phyloP scores from a whole-genome alignment of 805 yeast species.

The Candida corydali region DNA sequence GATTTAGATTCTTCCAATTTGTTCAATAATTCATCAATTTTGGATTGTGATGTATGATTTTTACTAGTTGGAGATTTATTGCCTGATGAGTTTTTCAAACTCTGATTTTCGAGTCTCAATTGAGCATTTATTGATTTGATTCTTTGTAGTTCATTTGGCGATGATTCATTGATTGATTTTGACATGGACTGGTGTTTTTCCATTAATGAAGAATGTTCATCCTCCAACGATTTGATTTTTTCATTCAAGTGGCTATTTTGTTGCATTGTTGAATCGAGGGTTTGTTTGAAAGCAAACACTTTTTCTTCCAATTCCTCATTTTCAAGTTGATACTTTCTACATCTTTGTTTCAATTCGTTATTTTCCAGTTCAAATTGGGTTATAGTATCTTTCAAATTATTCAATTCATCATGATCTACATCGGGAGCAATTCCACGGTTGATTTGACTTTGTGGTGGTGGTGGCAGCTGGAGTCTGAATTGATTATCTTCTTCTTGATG shows the following conservation, averaged over 20 bases:
- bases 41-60: background rate
- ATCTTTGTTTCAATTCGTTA: constrained; percentile 27
- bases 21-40: constrained; percentile 10
- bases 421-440: no score
- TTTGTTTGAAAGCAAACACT: constrained; percentile 18
- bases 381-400: no score
- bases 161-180: constrained; percentile 8
- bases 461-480: no score
- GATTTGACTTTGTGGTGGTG: no score
- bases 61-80: constrained; percentile 1
- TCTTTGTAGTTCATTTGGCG: constrained; percentile 22
- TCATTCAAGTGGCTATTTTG: constrained; percentile 18
- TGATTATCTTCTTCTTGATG: background rate
- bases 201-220: constrained; percentile 12
- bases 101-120: constrained; percentile 34
- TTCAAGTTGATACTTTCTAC: constrained; percentile 11
- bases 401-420: background rate
- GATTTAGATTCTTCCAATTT: constrained; percentile 6
- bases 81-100: constrained; percentile 21
- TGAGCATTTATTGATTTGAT: constrained; percentile 29
- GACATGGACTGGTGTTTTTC: constrained; percentile 3
- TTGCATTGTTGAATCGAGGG: constrained; percentile 16
- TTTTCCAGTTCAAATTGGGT: no score
- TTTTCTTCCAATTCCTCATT: constrained; percentile 13
- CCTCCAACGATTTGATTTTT: constrained; percentile 17